Evolutionary conservation across 148 eudicot species (phyloP).

Genomic region (Cornus florida): DNA sequence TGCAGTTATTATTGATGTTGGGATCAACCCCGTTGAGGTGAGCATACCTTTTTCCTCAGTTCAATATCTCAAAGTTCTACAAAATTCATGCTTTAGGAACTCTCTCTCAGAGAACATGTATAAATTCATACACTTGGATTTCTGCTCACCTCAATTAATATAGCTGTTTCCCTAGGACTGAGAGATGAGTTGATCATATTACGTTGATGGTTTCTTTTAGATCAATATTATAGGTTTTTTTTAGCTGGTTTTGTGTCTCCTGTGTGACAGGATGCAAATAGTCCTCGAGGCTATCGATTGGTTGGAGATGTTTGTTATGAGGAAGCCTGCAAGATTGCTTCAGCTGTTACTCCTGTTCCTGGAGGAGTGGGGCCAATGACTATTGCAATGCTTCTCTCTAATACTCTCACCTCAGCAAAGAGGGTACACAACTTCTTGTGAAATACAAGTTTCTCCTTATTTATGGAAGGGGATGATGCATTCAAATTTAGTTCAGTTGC

Average conservation of each 20-base stretch:
- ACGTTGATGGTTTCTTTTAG: background rate
- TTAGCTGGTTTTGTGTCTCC: slow-evolving; percentile 13
- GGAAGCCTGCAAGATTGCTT: slow-evolving; percentile 85
- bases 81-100: background rate
- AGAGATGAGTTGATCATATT: background rate
- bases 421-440: slow-evolving; percentile 47
- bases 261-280: slow-evolving; percentile 56
- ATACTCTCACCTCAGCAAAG: slow-evolving; percentile 70
- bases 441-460: background rate
- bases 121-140: background rate
- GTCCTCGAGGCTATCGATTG: slow-evolving; percentile 71
- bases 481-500: background rate
- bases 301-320: slow-evolving; percentile 96
- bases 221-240: background rate
- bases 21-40: slow-evolving; percentile 91
- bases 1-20: slow-evolving; percentile 90
- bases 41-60: slow-evolving; percentile 4
- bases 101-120: background rate
- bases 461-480: background rate
- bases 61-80: background rate
- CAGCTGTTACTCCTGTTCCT: slow-evolving; percentile 89
- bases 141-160: background rate
- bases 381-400: slow-evolving; percentile 84
- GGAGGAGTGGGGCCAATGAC: slow-evolving; percentile 94
- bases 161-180: background rate